Evolutionary conservation across 2,329 filamentous ascomycete species (phyloP).

Genomic region (Alternaria infectoria): DNA sequence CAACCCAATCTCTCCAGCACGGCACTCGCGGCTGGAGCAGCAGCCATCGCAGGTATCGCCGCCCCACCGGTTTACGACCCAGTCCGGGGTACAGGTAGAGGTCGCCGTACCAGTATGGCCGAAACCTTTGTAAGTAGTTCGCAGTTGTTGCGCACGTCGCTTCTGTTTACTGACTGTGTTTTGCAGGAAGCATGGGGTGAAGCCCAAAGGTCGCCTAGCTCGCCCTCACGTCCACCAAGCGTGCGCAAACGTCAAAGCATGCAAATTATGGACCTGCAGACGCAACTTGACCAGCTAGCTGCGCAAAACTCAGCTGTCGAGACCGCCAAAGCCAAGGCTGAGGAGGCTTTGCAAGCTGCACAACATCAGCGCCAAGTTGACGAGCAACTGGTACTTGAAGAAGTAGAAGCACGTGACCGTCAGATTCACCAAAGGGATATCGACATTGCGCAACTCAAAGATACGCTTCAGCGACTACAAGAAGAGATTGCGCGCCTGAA

Average conservation of each 20-base stretch:
- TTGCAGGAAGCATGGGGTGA: constrained; percentile 90
- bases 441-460: constrained; percentile 83
- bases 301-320: constrained; percentile 83
- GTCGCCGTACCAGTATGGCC: constrained; percentile 79
- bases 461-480: constrained; percentile 78
- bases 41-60: constrained; percentile 52
- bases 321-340: constrained; percentile 73
- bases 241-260: constrained; percentile 97
- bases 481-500: constrained; percentile 80
- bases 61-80: constrained; percentile 70
- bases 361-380: constrained; percentile 62
- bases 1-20: constrained; percentile 41
- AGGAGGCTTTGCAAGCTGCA: constrained; percentile 66
- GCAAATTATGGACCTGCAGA: constrained; percentile 89
- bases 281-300: constrained; percentile 79
- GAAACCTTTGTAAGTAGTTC: constrained; percentile 84
- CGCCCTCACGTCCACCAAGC: constrained; percentile 91
- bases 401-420: constrained; percentile 68
- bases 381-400: constrained; percentile 56
- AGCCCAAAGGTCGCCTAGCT: constrained; percentile 85
- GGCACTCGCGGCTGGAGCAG: constrained; percentile 43
- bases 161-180: constrained; percentile 32
- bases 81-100: constrained; percentile 85
- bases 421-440: constrained; percentile 81
- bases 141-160: constrained; percentile 9